A percentile compares a stretch with the other conserved stretches of the same genome.
phyloP scores from a whole-genome alignment of 306 rosid species.

The Alnus rubra region DNA sequence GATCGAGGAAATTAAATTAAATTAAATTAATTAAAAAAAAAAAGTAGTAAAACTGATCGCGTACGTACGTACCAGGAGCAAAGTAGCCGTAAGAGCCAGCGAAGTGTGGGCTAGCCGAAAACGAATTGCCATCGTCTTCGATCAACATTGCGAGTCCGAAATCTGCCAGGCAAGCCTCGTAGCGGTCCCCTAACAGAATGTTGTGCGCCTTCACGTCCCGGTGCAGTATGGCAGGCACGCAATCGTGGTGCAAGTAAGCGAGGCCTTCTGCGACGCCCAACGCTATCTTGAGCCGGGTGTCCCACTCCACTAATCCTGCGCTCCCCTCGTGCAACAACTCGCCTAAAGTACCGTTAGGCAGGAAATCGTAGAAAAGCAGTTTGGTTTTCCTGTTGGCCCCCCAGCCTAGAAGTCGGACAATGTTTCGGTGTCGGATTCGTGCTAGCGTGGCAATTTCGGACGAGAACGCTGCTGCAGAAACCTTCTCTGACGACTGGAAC shows the following conservation, averaged over 20 bases:
- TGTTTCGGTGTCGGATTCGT: constrained; percentile 83
- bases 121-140: constrained; percentile 62
- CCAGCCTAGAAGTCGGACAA: constrained; percentile 85
- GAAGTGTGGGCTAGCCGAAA: constrained; percentile 67
- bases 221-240: constrained; percentile 90
- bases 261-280: constrained; percentile 81
- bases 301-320: constrained; percentile 80
- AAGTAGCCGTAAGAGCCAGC: constrained; percentile 96
- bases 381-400: constrained; percentile 73
- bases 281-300: constrained; percentile 84
- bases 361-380: constrained; percentile 65
- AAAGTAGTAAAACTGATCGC: constrained; percentile 4
- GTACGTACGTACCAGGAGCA: constrained; percentile 65
- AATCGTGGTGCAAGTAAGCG: constrained; percentile 87
- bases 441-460: constrained; percentile 88
- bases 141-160: constrained; percentile 85
- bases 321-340: constrained; percentile 65
- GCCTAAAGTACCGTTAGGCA: constrained; percentile 68
- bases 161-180: constrained; percentile 86
- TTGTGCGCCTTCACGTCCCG: constrained; percentile 87
- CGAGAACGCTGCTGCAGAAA: constrained; percentile 72
- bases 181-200: constrained; percentile 68
- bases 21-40: too few species aligned
- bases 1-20: too few species aligned
- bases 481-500: constrained; percentile 56